Evolutionary conservation across 2,329 filamentous ascomycete genomes (phyloP).

Genomic region (Neofusicoccum parvum): DNA sequence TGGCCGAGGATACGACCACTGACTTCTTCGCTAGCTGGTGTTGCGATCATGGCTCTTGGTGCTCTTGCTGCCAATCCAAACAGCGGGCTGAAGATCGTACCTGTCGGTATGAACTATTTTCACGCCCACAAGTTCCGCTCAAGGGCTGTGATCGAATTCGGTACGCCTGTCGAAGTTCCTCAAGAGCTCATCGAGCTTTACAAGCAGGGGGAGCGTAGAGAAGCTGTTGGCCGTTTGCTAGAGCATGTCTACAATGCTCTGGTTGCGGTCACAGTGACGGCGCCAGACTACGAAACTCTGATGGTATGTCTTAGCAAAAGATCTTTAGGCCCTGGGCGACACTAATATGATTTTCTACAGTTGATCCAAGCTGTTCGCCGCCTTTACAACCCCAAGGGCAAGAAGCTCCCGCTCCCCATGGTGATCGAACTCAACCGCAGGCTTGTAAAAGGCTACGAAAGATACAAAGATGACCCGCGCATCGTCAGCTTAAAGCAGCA

Average conservation of each 20-base stretch:
- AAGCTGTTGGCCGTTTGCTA: constrained; percentile 82
- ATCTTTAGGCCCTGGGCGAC: not conserved
- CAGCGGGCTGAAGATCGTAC: constrained; percentile 90
- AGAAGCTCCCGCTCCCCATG: constrained; percentile 87
- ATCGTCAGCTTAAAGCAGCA: constrained; percentile 74
- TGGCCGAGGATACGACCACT: constrained; percentile 15
- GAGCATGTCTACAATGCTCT: constrained; percentile 85
- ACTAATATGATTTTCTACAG: constrained; percentile 40
- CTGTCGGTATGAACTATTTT: constrained; percentile 99
- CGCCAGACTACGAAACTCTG: constrained; percentile 91
- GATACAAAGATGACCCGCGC: constrained; percentile 87
- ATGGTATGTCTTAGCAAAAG: constrained; percentile 60
- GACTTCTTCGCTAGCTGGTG: constrained; percentile 64
- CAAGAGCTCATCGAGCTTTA: constrained; percentile 83
- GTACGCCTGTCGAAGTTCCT: constrained; percentile 82
- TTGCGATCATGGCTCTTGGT: constrained; percentile 96
- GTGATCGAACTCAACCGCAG: constrained; percentile 93
- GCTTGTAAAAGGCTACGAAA: constrained; percentile 85
- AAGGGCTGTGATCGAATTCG: constrained; percentile 93
- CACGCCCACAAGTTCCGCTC: constrained; percentile 98
- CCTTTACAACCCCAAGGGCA: constrained; percentile 91
- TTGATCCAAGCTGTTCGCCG: constrained; percentile 91
- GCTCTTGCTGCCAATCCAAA: constrained; percentile 82
- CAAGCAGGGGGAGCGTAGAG: constrained; percentile 77
- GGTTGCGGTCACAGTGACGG: constrained; percentile 85